Conservation (phyloP, 495 filamentous ascomycete species). For the Opeltia flavorubescens region DNA sequence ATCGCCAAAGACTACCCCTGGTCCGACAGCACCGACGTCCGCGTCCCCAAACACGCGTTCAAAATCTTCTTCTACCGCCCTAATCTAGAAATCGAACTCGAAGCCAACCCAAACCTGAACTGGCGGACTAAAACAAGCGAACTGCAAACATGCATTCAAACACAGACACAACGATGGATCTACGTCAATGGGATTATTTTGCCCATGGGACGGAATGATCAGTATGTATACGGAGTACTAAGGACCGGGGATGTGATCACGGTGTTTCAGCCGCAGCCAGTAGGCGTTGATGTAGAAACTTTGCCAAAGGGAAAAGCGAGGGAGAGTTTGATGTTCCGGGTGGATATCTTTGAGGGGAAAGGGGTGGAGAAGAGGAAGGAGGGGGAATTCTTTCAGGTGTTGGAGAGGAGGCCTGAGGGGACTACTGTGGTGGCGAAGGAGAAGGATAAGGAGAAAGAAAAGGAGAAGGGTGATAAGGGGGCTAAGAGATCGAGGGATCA, state of each 20-base stretch:
- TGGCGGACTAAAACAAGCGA: conserved; percentile 40
- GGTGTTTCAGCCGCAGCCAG: conserved; percentile 39
- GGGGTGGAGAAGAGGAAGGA: conserved; percentile 30
- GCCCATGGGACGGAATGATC: conserved; percentile 22
- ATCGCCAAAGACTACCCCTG: conserved; percentile 47
- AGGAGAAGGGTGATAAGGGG: background rate
- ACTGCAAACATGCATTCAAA: conserved; percentile 52
- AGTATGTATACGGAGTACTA: conserved; percentile 47
- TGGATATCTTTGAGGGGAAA: conserved; percentile 39
- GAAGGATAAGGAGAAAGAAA: background rate
- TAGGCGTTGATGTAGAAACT: too few relatives aligned
- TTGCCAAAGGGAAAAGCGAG: conserved; percentile 20
- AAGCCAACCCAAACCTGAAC: conserved; percentile 36
- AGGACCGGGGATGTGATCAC: conserved; percentile 59
- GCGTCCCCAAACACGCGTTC: conserved; percentile 70
- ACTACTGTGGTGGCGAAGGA: background rate
- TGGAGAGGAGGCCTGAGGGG: conserved; percentile 18
- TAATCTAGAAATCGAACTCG: conserved; percentile 40
- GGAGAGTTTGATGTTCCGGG: conserved; percentile 34
- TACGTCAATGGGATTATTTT: conserved; percentile 54
- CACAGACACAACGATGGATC: conserved; percentile 56
- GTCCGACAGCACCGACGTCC: conserved; percentile 40
- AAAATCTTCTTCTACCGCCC: conserved; percentile 59
- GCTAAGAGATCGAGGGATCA: too few relatives aligned
- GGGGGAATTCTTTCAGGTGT: conserved; percentile 12